Evolutionary conservation across 306 rosid genomes (phyloP).

Genomic region (Cicer judaicum): DNA sequence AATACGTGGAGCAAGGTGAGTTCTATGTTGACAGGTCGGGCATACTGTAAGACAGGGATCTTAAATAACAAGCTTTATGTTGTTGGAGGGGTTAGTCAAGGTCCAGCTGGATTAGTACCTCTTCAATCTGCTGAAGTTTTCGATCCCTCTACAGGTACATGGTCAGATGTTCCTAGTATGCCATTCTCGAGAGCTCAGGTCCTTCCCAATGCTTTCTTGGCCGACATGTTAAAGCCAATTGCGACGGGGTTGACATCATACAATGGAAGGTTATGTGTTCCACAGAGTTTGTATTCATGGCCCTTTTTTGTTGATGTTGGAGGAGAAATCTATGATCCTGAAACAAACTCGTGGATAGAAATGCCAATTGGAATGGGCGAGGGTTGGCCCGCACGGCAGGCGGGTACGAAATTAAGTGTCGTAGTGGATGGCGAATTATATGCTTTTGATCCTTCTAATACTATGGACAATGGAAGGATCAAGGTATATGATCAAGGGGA

Average conservation of each 20-base stretch:
- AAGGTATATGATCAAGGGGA: slow-evolving; percentile 86
- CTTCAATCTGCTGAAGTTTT: slow-evolving; percentile 95
- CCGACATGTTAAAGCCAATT: slow-evolving; percentile 89
- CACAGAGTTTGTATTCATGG: slow-evolving; percentile 91
- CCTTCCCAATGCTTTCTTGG: slow-evolving; percentile 75
- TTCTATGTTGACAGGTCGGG: slow-evolving; percentile 84
- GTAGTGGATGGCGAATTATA: slow-evolving; percentile 85
- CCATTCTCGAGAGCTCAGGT: slow-evolving; percentile 89
- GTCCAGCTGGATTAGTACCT: slow-evolving; percentile 79
- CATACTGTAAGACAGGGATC: slow-evolving; percentile 87
- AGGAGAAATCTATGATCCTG: slow-evolving; percentile 93
- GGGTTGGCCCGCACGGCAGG: slow-evolving; percentile 96
- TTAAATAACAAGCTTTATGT: slow-evolving; percentile 87
- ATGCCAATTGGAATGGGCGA: slow-evolving; percentile 98
- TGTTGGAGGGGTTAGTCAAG: slow-evolving; percentile 93
- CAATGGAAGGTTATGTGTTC: slow-evolving; percentile 86
- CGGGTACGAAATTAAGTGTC: slow-evolving; percentile 84
- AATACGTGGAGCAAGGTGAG: slow-evolving; percentile 74
- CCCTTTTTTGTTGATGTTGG: slow-evolving; percentile 97
- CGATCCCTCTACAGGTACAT: slow-evolving; percentile 68
- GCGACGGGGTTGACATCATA: slow-evolving; percentile 90
- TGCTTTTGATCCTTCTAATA: slow-evolving; percentile 87
- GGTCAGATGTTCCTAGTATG: slow-evolving; percentile 89
- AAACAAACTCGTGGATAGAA: slow-evolving; percentile 79
- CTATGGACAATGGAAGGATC: slow-evolving; percentile 78